These are phyloP conservation scores for Hypoxylon sp. DNA, from an alignment of 2,329 filamentous ascomycete genomes.

Conservation along the genomic window DNA sequence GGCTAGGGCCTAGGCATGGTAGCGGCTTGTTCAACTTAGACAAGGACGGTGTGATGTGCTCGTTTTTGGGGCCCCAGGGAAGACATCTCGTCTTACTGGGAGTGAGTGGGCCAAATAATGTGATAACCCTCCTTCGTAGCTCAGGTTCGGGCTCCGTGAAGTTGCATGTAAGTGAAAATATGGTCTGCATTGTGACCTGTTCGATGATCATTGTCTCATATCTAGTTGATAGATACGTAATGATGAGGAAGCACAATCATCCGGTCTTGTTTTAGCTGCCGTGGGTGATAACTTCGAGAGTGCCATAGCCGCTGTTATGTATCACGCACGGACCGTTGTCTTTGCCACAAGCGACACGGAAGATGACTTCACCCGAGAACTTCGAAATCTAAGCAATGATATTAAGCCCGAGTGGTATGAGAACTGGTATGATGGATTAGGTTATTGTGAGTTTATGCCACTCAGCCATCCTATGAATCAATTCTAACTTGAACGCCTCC, in stretches of 20 bases:
- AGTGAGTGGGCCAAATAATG: constrained; percentile 78
- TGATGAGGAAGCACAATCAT: constrained; percentile 69
- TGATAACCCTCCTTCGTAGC: constrained; percentile 76
- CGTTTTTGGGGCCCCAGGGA: constrained; percentile 80
- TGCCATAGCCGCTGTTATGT: constrained; percentile 84
- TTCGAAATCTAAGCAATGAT: constrained; percentile 60
- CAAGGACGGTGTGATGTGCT: constrained; percentile 82
- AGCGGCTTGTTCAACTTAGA: constrained; percentile 74
- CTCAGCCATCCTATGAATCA: not conserved
- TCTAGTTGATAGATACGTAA: constrained; percentile 66
- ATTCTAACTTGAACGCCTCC: constrained; percentile 19
- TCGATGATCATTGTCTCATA: constrained; percentile 17
- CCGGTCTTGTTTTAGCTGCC: constrained; percentile 75
- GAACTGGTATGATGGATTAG: constrained; percentile 91
- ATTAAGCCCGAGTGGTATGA: constrained; percentile 77
- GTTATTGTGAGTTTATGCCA: constrained; percentile 74
- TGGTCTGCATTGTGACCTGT: not conserved
- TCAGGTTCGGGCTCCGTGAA: constrained; percentile 74
- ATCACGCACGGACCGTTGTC: constrained; percentile 81
- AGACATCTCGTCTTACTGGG: constrained; percentile 82
- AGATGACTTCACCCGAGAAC: constrained; percentile 60
- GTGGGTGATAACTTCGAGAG: constrained; percentile 79
- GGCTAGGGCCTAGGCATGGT: constrained; percentile 91
- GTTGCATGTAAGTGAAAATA: constrained; percentile 67
- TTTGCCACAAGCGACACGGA: constrained; percentile 58